Evolutionary conservation across 2,329 filamentous ascomycete genomes (phyloP), one percentile per base, ranked within the genome.

Genomic region (Fusarium decemcellulare): DNA sequence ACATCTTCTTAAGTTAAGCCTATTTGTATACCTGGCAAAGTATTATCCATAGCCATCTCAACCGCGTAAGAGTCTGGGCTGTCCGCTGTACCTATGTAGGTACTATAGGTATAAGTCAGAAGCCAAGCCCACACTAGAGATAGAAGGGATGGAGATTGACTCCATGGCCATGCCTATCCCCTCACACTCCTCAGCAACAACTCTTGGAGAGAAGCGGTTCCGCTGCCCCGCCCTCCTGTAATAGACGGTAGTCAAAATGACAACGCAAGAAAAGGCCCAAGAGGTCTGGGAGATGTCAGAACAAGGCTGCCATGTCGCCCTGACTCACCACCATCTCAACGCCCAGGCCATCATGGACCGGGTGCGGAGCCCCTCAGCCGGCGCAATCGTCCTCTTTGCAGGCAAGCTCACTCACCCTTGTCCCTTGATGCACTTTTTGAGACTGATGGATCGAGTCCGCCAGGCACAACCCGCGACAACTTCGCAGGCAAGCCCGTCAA

Each of bases 361-460:
- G 48, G 92, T 96, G 23, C 90, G 92, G 69, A 93, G 88, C 72
- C 90, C 91, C 18, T 87, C 90, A 73, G 92, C 92, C 11, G 92
- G 92, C 7, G 92, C 92, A 12, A 91, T 94, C 51, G 92, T 95
- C 10, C 75, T 94, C 36, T 95, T 95, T 77, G 90, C 91, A 61
- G 92, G 92, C 90, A 83, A 70, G 80, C 72, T 43, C 59, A 63
- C 16, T 77, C 68, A 39, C 70, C 27, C n/a, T 34, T 36, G 30
- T 23, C 23, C 32, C 18, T 36, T 30, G 8, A 15, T 16, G 23
- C 36, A 51, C 8, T 44, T 39, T 29, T 40, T 44, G 29, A 42
- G 6, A 42, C 37, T 59, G n/a, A 67, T 40, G 14, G n/a, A 43
- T 53, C 64, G 14, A 44, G 23, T 23, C 23, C 46, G 11, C 34